phyloP scores from a whole-genome alignment of 1,139 yeast species.

The Kodamaea alishanica region DNA sequence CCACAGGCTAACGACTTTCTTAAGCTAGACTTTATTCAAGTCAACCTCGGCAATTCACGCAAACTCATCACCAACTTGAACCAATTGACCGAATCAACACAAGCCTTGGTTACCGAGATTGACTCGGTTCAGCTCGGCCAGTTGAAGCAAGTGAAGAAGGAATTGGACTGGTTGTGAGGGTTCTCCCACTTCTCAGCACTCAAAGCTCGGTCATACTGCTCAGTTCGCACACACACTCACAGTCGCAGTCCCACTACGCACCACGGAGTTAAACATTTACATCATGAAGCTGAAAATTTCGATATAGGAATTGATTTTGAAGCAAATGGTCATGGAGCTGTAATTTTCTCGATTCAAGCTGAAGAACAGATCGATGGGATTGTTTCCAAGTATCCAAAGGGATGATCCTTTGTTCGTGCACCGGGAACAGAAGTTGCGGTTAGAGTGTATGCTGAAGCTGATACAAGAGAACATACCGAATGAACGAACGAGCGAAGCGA shows the following conservation, averaged over 20 bases:
- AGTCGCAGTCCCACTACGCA: too few species aligned
- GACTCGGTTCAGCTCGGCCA: conserved; percentile 10
- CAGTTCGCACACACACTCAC: too few species aligned
- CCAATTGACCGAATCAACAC: conserved; percentile 21
- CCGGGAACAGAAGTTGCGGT: conserved; percentile 98
- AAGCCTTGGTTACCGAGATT: conserved; percentile 17
- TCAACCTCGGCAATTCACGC: conserved; percentile 42
- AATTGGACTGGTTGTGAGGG: conserved; percentile 32
- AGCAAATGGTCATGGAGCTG: conserved; percentile 99
- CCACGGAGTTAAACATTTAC: conserved; percentile 97
- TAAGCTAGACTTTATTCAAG: conserved; percentile 44
- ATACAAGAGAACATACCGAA: conserved; percentile 30
- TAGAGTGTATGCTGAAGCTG: conserved; percentile 90
- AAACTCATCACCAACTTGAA: conserved; percentile 34
- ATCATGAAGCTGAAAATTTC: conserved; percentile 77
- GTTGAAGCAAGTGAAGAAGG: conserved; percentile 24
- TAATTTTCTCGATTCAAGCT: conserved; percentile 66
- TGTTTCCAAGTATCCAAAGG: conserved; percentile 56
- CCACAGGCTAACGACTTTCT: conserved; percentile 37
- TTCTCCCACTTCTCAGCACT: too few species aligned
- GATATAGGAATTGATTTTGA: conserved; percentile 95
- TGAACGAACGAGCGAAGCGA: too few species aligned
- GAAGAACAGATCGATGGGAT: conserved; percentile 59
- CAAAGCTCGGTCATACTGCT: too few species aligned
- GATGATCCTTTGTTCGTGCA: conserved; percentile 92